Evolutionary conservation across 768 basidiomycete genomes (phyloP).

Genomic region (Lentinula sp.): DNA sequence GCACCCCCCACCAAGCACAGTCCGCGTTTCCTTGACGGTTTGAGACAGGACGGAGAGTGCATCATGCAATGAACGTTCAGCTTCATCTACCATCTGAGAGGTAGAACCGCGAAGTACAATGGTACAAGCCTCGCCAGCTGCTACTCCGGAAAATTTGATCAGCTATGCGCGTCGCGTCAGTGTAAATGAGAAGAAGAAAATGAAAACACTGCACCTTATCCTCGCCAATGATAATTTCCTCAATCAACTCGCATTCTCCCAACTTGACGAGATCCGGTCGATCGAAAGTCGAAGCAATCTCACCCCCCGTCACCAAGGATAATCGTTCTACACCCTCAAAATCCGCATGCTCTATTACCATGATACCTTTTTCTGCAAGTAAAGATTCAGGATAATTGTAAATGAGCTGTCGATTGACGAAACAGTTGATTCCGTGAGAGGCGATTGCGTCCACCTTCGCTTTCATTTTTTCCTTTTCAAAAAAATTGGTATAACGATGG

Average conservation of each 20-base stretch:
- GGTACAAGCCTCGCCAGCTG: constrained; percentile 95
- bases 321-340: constrained; percentile 98
- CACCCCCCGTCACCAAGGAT: constrained; percentile 94
- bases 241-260: constrained; percentile 89
- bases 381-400: constrained; percentile 99
- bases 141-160: constrained; percentile 99
- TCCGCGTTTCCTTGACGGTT: constrained; percentile 94
- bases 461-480: constrained; percentile 95
- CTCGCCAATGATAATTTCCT: constrained; percentile 99
- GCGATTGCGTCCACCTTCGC: constrained; percentile 94
- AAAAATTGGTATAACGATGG: not conserved
- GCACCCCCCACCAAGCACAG: constrained; percentile 94
- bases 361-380: constrained; percentile 89
- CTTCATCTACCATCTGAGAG: constrained; percentile 98
- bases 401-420: constrained; percentile 96
- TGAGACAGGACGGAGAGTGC: constrained; percentile 96
- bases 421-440: constrained; percentile 87
- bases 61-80: constrained; percentile 95
- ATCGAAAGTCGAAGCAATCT: constrained; percentile 92
- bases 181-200: not conserved
- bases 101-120: constrained; percentile 97
- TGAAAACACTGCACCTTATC: constrained; percentile 63
- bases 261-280: constrained; percentile 88
- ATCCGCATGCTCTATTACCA: constrained; percentile 97
- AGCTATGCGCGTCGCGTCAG: constrained; percentile 42